These are phyloP conservation scores for Podaxis sp. DNA, from an alignment of 768 basidiomycete species.

Conservation along the genomic window DNA sequence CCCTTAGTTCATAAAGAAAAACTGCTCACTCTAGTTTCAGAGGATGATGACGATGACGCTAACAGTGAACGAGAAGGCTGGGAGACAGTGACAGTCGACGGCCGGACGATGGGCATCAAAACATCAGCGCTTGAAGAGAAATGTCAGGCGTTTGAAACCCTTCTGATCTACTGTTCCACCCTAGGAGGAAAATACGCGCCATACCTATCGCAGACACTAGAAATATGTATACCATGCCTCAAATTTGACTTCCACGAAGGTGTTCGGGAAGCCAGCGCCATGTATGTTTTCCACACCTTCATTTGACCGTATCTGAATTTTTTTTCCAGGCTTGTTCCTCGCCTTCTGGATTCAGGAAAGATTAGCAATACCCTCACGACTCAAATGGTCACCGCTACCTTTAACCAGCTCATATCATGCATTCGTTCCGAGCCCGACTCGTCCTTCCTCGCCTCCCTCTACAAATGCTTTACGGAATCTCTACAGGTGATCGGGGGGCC, in stretches of 20 bases:
- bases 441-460: slow-evolving; percentile 76
- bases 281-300: slow-evolving; percentile 44
- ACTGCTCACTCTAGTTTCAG: slow-evolving; percentile 22
- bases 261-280: slow-evolving; percentile 72
- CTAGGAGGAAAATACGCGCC: slow-evolving; percentile 67
- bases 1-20: not conserved
- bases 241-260: slow-evolving; percentile 84
- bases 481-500: slow-evolving; percentile 59
- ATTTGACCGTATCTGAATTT: not conserved
- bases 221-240: slow-evolving; percentile 68
- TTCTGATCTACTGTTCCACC: slow-evolving; percentile 75
- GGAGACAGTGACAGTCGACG: slow-evolving; percentile 78
- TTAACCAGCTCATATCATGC: slow-evolving; percentile 61
- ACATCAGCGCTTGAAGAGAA: slow-evolving; percentile 85
- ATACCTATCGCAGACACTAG: slow-evolving; percentile 68
- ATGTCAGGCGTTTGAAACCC: slow-evolving; percentile 84
- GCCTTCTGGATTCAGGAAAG: slow-evolving; percentile 69
- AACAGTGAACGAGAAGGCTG: slow-evolving; percentile 67
- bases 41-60: slow-evolving; percentile 53
- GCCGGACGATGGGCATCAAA: slow-evolving; percentile 72
- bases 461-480: slow-evolving; percentile 65
- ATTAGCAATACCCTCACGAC: slow-evolving; percentile 59
- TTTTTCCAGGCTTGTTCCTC: slow-evolving; percentile 59
- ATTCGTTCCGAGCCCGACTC: slow-evolving; percentile 69
- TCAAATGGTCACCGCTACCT: slow-evolving; percentile 66